phyloP scores from a whole-genome alignment of 2,329 filamentous ascomycete species.

The Fusarium sp. region DNA sequence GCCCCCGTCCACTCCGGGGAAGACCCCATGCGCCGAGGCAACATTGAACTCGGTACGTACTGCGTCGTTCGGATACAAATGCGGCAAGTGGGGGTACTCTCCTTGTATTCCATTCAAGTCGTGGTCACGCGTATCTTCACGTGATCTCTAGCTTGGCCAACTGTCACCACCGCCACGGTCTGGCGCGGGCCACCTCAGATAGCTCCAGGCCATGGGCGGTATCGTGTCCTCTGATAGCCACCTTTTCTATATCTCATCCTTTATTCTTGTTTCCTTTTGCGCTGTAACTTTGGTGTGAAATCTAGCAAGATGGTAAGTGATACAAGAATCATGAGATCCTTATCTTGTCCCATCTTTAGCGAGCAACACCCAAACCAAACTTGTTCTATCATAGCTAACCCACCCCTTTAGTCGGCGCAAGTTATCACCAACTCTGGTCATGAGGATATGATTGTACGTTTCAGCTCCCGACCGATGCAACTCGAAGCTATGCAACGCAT shows the following conservation, averaged over 20 bases:
- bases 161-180: conserved; percentile 41
- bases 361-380: not conserved
- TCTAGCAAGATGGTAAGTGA: conserved; percentile 38
- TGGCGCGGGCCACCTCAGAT: conserved; percentile 21
- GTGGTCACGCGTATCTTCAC: conserved; percentile 30
- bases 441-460: conserved; percentile 99
- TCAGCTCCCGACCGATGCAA: conserved; percentile 1
- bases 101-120: not conserved
- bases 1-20: conserved; percentile 32
- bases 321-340: not conserved
- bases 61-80: conserved; percentile 12
- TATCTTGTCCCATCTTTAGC: not conserved
- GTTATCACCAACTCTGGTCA: conserved; percentile 65
- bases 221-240: conserved; percentile 43
- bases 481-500: conserved; percentile 4
- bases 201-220: conserved; percentile 41
- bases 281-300: conserved; percentile 22
- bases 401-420: conserved; percentile 49
- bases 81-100: conserved; percentile 38
- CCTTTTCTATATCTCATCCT: conserved; percentile 26
- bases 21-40: conserved; percentile 33
- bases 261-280: conserved; percentile 21
- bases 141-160: conserved; percentile 36
- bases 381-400: conserved; percentile 40
- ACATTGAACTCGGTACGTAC: conserved; percentile 28